Base-by-base conservation (phyloP, 2,329 filamentous ascomycete species). In the Cryphonectria nitschkei region DNA sequence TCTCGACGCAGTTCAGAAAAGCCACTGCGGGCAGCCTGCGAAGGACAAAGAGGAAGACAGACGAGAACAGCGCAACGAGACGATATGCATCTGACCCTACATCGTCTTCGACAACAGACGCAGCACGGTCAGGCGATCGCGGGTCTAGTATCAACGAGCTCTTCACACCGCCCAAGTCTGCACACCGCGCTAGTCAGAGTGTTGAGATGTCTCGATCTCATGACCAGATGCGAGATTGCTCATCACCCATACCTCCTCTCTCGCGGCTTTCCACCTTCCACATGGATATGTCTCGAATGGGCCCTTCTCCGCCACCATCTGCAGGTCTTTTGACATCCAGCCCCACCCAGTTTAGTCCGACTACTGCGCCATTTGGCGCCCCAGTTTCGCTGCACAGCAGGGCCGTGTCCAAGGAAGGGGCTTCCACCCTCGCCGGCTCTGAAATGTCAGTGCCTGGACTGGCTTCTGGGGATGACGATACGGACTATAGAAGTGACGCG, bases 401-500 rank as follows among this genome's bases (percentile, higher is more conserved):
- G 29, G 79, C 77, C 8, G 75, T 78, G 6, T 81, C 80, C 0
- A 80, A 80, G 58, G 88, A 90, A 74, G 84, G 87, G 68, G 84
- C 87, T 26, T 93, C 90, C 34, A 92, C 90, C 39, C 84, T 91
- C 74, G 88, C 89, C 73, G 90, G 90, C 72, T 93, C 90, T 39
- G 92, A 94, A 75, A 87, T 88, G 76, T 91, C 93, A 72, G 83
- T 83, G 73, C 87, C 88, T 74, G 89, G 87, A 63, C 87, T 90
- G 75, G 84, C 82, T n/a, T 93, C 89, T 14, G 88, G 87, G 32
- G 92, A 94, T 69, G 91, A 93, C 76, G 92, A 94, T 76, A 90
- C 89, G n/a, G 92, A 94, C 78, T 89, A 91, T 76, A 91, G 90
- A 80, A 94, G 92, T 78, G 92, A 95, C 76, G 93, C 89, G 26